Evolutionary conservation across 345 rosid genomes (phyloP), one percentile per base, ranked within the genome.

Genomic region (Eucalyptus pauciflora): DNA sequence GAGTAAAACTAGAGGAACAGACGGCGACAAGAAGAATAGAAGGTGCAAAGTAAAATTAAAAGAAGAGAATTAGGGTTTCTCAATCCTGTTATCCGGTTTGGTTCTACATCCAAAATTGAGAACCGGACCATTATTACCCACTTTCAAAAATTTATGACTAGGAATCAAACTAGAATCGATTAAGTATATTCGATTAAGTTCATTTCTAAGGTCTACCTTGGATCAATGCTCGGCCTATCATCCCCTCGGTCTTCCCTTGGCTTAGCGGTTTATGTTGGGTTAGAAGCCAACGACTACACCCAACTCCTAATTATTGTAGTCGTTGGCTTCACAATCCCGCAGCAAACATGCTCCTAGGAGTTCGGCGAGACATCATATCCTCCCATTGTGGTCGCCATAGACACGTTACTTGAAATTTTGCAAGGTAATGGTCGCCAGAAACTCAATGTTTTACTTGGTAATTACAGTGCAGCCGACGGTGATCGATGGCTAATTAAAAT

Each of bases 71-170:
- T 41, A 41, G 25, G 8, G 46, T 76, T 76, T 76, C 29, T 76
- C 5, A 1, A 22, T 41, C 14, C 16, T 3, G 15, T 22, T 6
- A 2, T 37, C 22, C 2, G 4, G 7, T 37, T 4, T 37, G 8
- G 48, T 20, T 76, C 8, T 13, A 6, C 46, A 10, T 25, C 29
- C 1, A 20, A 2, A 41, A 41, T 6, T 13, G 8, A n/a, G n/a
- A 64, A n/a, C 10, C 11, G 27, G 48, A 76, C 3, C 22, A 22
- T 7, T 37, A 76, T 27, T 20, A 41, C 13, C 27, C 25, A 2
- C 8, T 76, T 37, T 14, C 24, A 33, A 69, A 69, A 69, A 16
- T 69, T 69, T 69, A 20, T 37, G 20, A 69, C 11, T 16, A 41
- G 12, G 22, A 37, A 37, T 10, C 7, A 3, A 2, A 76, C 15